Evolutionary conservation across 1,284 basidiomycete species (phyloP), one percentile per base, ranked within the genome.

Genomic region (Flammula alnicola): DNA sequence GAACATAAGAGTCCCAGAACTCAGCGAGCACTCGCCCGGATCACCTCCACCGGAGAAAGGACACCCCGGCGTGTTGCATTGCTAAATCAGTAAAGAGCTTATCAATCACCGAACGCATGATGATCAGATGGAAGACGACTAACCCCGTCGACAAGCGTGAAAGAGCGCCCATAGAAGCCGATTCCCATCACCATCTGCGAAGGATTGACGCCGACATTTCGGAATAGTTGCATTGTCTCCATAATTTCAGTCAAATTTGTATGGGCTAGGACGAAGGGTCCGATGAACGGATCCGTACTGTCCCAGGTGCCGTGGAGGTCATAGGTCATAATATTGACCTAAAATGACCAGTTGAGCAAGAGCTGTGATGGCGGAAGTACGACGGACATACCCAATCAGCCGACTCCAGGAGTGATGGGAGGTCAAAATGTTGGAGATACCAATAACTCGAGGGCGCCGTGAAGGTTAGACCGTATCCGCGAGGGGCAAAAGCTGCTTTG

Each of bases 351-450:
- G 17, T 12, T 31, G 12, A 49, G 27, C 27, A 22, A 12, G 14
- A 10, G 23, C 7, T 25, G 29, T 31, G 2, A 22, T 23, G 16
- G 4, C 10, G 8, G 26, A 26, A 37, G 20, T 14, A 33, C n/a
- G 32, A 36, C 61, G 38, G n/a, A n/a, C n/a, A n/a, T n/a, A 63
- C 50, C 60, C 63, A 66, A 44, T 67, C 62, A 1, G 57, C 61
- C 12, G 41, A 53, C 35, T 61, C 17, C 4, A 63, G 32, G 14
- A 68, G 49, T 4, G 51, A 54, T 0, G 49, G 54, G 20, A 69
- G 57, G 47, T 69, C 65, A 47, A 68, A 69, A 44, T 67, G 55
- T 46, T 67, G 67, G 12, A 69, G 61, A 49, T 67, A 69, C 65
- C 66, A 69, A 49, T 58, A 69, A 9, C 54, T 57, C 4, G 61